phyloP scores from a whole-genome alignment of 2,329 filamentous ascomycete genomes.

The Stachybotrys elegans region DNA sequence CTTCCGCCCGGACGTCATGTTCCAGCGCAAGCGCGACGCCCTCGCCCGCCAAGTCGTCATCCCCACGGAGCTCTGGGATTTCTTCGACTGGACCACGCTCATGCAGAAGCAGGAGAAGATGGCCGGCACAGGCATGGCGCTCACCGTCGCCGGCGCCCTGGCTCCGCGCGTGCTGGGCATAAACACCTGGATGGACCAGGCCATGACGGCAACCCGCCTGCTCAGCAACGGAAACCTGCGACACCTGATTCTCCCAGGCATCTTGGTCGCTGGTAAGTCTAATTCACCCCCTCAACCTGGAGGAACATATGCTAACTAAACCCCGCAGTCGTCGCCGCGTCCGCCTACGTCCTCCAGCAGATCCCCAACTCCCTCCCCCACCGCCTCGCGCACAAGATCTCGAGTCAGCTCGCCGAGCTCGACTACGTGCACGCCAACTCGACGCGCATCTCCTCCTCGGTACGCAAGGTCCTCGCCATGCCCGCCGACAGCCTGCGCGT shows the following conservation, averaged over 20 bases:
- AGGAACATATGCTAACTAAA: constrained; percentile 13
- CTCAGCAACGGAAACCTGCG: constrained; percentile 77
- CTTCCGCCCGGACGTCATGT: constrained; percentile 93
- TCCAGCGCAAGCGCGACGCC: constrained; percentile 74
- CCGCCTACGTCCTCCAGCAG: constrained; percentile 76
- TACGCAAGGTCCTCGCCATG: constrained; percentile 81
- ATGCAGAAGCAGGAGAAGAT: constrained; percentile 92
- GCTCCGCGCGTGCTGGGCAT: constrained; percentile 78
- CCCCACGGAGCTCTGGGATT: constrained; percentile 84
- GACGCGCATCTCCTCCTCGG: constrained; percentile 74
- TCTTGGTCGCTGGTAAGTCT: constrained; percentile 69
- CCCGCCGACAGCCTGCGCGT: constrained; percentile 83
- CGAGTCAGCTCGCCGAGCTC: constrained; percentile 69
- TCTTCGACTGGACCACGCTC: constrained; percentile 80
- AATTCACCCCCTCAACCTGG: too few species aligned
- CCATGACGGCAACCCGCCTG: constrained; percentile 73
- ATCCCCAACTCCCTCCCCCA: constrained; percentile 87
- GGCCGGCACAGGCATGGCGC: constrained; percentile 87
- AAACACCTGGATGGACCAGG: constrained; percentile 84
- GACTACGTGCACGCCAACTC: constrained; percentile 94
- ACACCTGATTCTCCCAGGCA: constrained; percentile 72
- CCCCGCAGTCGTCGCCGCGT: constrained; percentile 61
- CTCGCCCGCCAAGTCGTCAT: constrained; percentile 82
- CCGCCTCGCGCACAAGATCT: constrained; percentile 80
- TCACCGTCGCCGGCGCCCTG: constrained; percentile 84